Base-by-base conservation (phyloP, 176 grass and related monocot genomes). In the Triticum dicoccoides region DNA sequence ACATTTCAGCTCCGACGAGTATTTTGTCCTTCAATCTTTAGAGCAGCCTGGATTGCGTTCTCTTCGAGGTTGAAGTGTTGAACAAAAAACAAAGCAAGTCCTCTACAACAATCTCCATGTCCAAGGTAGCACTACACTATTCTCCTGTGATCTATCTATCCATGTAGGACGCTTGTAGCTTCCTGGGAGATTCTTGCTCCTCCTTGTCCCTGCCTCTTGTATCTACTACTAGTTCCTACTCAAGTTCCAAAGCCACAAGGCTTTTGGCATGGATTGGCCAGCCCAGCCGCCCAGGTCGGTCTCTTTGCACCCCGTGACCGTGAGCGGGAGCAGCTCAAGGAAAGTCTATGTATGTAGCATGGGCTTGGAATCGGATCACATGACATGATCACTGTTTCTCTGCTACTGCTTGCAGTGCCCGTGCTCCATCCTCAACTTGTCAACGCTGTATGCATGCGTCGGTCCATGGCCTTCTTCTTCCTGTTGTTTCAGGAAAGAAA, bases 351-450 rank as follows among this genome's bases (percentile, higher is more conserved):
- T 2, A 52, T 42, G 27, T 41, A 41, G 8, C 2, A 13, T 56
- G 9, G 18, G 34, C 15, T 54, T 18, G 51, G 15, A 54, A 54
- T 54, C 37, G 4, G 32, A 11, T 75, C 82, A 75, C 69, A 52
- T 84, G 82, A 73, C 68, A 51, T 85, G 83, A 51, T 84, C 82
- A 63, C 82, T 84, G 69, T 84, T 70, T 39, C 67, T 20, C 29
- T 34, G 33, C 33, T 34, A 20, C 67, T 70, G 17, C 14, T 13
- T 13, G 11, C 44, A 47, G 11, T 4, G 45, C 47, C 47, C 51
- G 15, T 54, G 51, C 51, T 17, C 51, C 51, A 54, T 18, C 80
- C 80, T 8, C 12, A 15, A 42, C 0, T 35, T 39, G 8, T 39
- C 66, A 12, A 61, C 32, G 20, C 30, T 65, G 20, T 23, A 10